Evolutionary conservation across 2,329 filamentous ascomycete genomes (phyloP).

Genomic region (Fragosphaeria purpurea): DNA sequence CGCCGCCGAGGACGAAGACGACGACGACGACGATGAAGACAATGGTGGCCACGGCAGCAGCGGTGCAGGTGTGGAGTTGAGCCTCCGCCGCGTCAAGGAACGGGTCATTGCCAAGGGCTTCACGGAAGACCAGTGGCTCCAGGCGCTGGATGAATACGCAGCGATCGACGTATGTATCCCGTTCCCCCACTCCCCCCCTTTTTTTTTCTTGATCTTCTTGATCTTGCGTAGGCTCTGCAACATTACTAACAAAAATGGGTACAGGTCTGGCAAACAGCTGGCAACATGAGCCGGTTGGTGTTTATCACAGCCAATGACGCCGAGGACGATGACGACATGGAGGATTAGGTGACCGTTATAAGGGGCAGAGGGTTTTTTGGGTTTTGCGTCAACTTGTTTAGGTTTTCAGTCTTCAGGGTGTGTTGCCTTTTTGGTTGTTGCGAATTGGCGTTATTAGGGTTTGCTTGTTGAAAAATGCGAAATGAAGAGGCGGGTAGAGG

Average conservation of each 20-base stretch:
- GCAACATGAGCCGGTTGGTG: slow-evolving; percentile 58
- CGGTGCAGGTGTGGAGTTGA: slow-evolving; percentile 56
- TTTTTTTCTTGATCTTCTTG: not conserved
- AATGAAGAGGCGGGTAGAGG: too few species aligned
- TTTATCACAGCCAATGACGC: slow-evolving; percentile 55
- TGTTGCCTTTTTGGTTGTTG: too few species aligned
- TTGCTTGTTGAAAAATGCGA: too few species aligned
- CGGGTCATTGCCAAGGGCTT: slow-evolving; percentile 93
- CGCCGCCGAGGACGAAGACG: slow-evolving; percentile 45
- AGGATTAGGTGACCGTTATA: slow-evolving; percentile 14
- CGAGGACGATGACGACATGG: slow-evolving; percentile 38
- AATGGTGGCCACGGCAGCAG: slow-evolving; percentile 37
- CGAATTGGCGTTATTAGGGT: too few species aligned
- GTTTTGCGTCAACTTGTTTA: too few species aligned
- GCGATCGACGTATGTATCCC: slow-evolving; percentile 68
- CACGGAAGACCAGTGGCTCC: slow-evolving; percentile 84
- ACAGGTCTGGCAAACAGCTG: slow-evolving; percentile 70
- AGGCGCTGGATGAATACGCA: slow-evolving; percentile 82
- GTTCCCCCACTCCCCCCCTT: not conserved
- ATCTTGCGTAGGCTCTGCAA: not conserved
- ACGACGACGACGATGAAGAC: slow-evolving; percentile 45
- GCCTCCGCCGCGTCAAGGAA: slow-evolving; percentile 79
- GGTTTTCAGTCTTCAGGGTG: too few species aligned
- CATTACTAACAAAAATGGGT: not conserved
- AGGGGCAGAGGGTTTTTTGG: not conserved